phyloP scores from a whole-genome alignment of 2,329 filamentous ascomycete genomes.

The Xylaria sp. region DNA sequence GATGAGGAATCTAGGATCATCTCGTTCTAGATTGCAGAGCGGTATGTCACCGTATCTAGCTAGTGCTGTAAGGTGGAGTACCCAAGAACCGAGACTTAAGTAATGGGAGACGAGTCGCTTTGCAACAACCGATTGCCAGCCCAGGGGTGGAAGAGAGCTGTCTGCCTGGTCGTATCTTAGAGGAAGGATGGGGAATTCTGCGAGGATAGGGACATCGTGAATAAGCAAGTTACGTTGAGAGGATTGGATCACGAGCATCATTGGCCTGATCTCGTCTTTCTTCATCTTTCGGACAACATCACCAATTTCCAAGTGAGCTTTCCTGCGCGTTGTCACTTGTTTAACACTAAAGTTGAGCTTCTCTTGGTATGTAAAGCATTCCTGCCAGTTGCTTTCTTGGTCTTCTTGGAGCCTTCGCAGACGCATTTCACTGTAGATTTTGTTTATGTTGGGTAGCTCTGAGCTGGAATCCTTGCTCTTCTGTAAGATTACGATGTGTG shows the following conservation, averaged over 20 bases:
- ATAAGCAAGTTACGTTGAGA: constrained; percentile 80
- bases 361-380: constrained; percentile 85
- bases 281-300: constrained; percentile 90
- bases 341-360: constrained; percentile 83
- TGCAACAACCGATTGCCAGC: constrained; percentile 90
- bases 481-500: constrained; percentile 87
- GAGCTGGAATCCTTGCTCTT: constrained; percentile 77
- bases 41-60: constrained; percentile 93
- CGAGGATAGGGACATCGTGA: constrained; percentile 83
- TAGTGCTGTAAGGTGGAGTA: constrained; percentile 84
- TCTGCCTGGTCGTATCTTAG: constrained; percentile 84
- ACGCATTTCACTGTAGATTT: constrained; percentile 82
- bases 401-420: constrained; percentile 68
- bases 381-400: constrained; percentile 74
- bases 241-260: constrained; percentile 89
- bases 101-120: constrained; percentile 88
- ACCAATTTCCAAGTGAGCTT: constrained; percentile 85
- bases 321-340: constrained; percentile 87
- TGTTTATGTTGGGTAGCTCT: constrained; percentile 87
- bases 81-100: constrained; percentile 89
- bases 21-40: constrained; percentile 91
- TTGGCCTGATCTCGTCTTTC: constrained; percentile 79
- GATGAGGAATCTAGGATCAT: constrained; percentile 93
- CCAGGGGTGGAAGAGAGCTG: constrained; percentile 85
- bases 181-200: constrained; percentile 82